Evolutionary conservation across 495 filamentous ascomycete genomes (phyloP).

Genomic region (Penicillium roqueforti): DNA sequence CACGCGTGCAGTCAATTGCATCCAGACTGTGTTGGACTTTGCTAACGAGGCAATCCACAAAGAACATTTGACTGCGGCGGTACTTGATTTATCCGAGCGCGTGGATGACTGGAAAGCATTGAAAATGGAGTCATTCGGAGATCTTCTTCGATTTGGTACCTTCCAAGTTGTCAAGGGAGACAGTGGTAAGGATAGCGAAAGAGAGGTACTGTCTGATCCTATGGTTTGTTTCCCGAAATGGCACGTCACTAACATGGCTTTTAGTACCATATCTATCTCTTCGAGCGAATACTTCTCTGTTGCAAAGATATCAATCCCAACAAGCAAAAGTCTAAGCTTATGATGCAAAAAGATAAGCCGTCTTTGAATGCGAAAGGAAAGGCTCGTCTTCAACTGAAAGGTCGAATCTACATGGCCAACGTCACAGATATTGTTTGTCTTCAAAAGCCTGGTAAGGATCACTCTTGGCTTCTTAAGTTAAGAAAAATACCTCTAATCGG

Average conservation of each 20-base stretch:
- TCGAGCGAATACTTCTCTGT: slow-evolving; percentile 90
- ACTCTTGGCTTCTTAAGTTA: background rate
- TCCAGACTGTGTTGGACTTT: slow-evolving; percentile 69
- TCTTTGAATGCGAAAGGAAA: slow-evolving; percentile 68
- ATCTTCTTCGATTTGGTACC: slow-evolving; percentile 82
- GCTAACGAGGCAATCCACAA: slow-evolving; percentile 89
- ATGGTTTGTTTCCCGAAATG: background rate
- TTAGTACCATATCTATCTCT: slow-evolving; percentile 96
- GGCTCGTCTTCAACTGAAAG: slow-evolving; percentile 86
- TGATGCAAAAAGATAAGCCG: slow-evolving; percentile 62
- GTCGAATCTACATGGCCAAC: slow-evolving; percentile 98
- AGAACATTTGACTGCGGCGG: slow-evolving; percentile 72
- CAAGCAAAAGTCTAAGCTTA: slow-evolving; percentile 73
- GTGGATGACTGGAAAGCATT: slow-evolving; percentile 98
- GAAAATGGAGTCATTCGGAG: slow-evolving; percentile 82
- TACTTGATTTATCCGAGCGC: slow-evolving; percentile 73
- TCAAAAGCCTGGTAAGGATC: slow-evolving; percentile 68
- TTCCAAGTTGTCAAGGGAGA: slow-evolving; percentile 91
- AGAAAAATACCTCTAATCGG: background rate
- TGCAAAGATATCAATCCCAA: slow-evolving; percentile 92
- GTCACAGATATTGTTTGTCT: slow-evolving; percentile 88
- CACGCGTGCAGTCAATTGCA: slow-evolving; percentile 64
- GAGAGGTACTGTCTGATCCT: slow-evolving; percentile 65
- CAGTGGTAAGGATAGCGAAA: slow-evolving; percentile 68
- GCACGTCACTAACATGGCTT: slow-evolving; percentile 28